Base-by-base conservation (phyloP, 495 filamentous ascomycete genomes). In the Neurospora sp. region DNA sequence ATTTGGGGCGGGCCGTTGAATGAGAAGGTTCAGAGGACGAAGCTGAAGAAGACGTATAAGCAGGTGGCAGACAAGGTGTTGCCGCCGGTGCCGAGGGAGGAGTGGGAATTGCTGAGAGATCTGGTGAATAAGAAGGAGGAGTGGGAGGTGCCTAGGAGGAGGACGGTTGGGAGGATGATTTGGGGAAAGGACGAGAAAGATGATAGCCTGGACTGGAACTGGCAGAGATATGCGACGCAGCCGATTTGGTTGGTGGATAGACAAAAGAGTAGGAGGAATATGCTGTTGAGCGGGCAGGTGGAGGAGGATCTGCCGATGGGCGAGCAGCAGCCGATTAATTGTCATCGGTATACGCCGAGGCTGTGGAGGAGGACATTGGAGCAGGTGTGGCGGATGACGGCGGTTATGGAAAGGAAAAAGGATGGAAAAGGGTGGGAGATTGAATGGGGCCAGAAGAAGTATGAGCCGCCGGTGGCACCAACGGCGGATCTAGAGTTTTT, bases 11-110 rank as follows among this genome's bases (percentile, higher is more conserved):
- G 83, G 5, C 87, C 88, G 0, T 77, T 92, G 59, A 76, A 89
- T 0, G 71, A 79, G 16, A 85, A 79, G 69, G 86, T 91, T 3
- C 78, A 78, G 42, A 79, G 82, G 53, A 92, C 91, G 70, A 89
- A 91, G 69, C 81, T 87, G 11, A 85, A 82, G 70, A 84, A 83
- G 71, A 90, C 88, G 84, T 94, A 92, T 82, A 84, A 81, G 0
- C 42, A 74, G 0, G 79, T 88, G 48, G 82, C 92, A 22, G 77
- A 82, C 0, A 85, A 84, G 61, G 76, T 93, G 5, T 79, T 92
- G n/a, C 92, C 94, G 8, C 96, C 96, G 2, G 74, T 98, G 1
- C 89, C 91, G 0, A 74, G 82, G 31, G 73, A 82, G 18, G 93
- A 96, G 72, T 92, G 91, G 83, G 80, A 87, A 37, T 76, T 85